Evolutionary conservation across 352 stramenopile species (phyloP).

Genomic region (Pythium brassicae): DNA sequence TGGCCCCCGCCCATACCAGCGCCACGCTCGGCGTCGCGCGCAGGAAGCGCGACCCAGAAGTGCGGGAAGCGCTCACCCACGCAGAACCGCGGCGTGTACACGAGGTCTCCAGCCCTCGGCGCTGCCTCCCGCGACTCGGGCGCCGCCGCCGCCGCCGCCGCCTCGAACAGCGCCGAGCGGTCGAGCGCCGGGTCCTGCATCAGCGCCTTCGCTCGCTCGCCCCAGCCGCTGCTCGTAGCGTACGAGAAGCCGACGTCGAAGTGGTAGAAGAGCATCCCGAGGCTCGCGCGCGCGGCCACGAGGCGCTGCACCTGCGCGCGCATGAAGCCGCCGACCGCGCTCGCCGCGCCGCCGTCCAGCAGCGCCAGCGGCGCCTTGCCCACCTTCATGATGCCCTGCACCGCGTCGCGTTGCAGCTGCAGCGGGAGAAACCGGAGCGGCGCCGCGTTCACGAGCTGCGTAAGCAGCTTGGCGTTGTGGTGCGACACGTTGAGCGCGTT

Average conservation of each 20-base stretch:
- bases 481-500: conserved; percentile 79
- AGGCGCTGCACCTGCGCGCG: conserved; percentile 52
- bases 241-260: conserved; percentile 86
- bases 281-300: conserved; percentile 38
- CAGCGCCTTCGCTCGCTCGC: conserved; percentile 35
- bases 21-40: conserved; percentile 6
- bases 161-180: conserved; percentile 41
- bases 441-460: conserved; percentile 53
- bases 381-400: conserved; percentile 61
- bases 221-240: conserved; percentile 34
- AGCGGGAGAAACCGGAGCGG: conserved; percentile 57
- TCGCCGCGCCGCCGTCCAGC: conserved; percentile 33
- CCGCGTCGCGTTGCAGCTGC: conserved; percentile 46
- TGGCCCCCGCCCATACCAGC: too few relatives aligned
- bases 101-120: conserved; percentile 4
- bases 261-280: conserved; percentile 86
- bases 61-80: conserved; percentile 68
- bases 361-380: conserved; percentile 63
- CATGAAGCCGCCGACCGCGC: conserved; percentile 54
- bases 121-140: too few relatives aligned
- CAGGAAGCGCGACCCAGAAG: conserved; percentile 33
- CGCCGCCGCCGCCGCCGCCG: background rate
- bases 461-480: conserved; percentile 60
- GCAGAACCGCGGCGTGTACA: conserved; percentile 43
- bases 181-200: conserved; percentile 60